phyloP scores from a whole-genome alignment of 352 stramenopile species.

The Globisporangium splendens region DNA sequence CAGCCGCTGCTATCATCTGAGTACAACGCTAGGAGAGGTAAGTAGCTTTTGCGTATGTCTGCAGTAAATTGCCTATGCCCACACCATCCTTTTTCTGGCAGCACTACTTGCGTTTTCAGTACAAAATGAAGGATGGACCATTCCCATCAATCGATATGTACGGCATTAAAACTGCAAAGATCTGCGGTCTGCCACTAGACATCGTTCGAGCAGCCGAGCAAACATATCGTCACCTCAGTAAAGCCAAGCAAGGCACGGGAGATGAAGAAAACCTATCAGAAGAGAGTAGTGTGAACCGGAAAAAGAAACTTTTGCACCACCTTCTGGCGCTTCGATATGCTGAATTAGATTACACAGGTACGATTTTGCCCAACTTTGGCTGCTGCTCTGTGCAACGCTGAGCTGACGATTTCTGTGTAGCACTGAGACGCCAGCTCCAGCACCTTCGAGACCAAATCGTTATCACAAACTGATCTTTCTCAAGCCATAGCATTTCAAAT shows the following conservation, averaged over 20 bases:
- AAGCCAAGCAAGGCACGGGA: slow-evolving; percentile 21
- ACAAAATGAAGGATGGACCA: slow-evolving; percentile 67
- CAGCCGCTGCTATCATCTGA: slow-evolving; percentile 72
- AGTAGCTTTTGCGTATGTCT: background rate
- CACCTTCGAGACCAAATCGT: slow-evolving; percentile 60
- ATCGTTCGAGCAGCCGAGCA: slow-evolving; percentile 55
- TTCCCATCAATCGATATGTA: slow-evolving; percentile 66
- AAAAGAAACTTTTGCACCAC: slow-evolving; percentile 54
- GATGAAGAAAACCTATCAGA: slow-evolving; percentile 12
- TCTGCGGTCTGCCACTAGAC: slow-evolving; percentile 61
- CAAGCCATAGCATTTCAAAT: background rate
- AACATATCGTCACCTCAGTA: slow-evolving; percentile 30
- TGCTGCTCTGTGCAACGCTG: background rate
- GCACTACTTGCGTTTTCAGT: slow-evolving; percentile 52
- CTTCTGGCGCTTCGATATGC: slow-evolving; percentile 67
- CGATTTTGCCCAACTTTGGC: background rate
- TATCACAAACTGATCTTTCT: slow-evolving; percentile 6
- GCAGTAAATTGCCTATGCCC: background rate
- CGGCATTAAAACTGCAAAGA: slow-evolving; percentile 75
- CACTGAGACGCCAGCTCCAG: slow-evolving; percentile 59
- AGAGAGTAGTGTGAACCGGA: slow-evolving; percentile 29
- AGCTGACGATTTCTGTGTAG: slow-evolving; percentile 19
- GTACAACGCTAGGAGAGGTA: slow-evolving; percentile 39
- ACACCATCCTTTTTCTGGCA: slow-evolving; percentile 15
- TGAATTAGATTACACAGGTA: slow-evolving; percentile 57